Percentiles rank a stretch among this genome's conserved stretches.
phyloP scores from a whole-genome alignment of 1,284 basidiomycete genomes.

The Paramarasmius palmivorus region DNA sequence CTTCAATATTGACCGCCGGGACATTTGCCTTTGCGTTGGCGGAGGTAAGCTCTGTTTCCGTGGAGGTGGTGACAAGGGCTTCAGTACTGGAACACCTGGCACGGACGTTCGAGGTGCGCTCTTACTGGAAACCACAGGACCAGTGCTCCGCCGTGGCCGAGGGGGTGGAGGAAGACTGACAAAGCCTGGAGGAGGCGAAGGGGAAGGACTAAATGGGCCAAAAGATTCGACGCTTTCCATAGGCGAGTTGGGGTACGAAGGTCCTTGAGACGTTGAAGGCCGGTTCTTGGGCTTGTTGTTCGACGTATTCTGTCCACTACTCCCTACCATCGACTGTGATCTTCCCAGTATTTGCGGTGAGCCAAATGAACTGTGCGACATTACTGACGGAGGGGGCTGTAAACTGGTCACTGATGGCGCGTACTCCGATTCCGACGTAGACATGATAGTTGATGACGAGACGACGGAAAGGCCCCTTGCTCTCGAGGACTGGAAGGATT shows the following conservation, averaged over 20 bases:
- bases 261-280: slow-evolving; percentile 27
- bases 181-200: slow-evolving; percentile 26
- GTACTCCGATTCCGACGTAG: slow-evolving; percentile 26
- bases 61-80: slow-evolving; percentile 18
- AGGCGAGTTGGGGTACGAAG: neutral
- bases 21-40: slow-evolving; percentile 30
- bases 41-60: slow-evolving; percentile 26
- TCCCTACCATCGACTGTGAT: slow-evolving; percentile 7
- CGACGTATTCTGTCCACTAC: slow-evolving; percentile 12
- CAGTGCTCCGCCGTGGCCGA: slow-evolving; percentile 31
- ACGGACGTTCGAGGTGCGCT: neutral
- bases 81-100: neutral
- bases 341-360: neutral
- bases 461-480: slow-evolving; percentile 34
- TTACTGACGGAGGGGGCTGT: slow-evolving; percentile 13
- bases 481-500: slow-evolving; percentile 22
- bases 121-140: slow-evolving; percentile 13
- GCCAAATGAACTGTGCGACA: neutral
- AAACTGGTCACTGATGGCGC: slow-evolving; percentile 13
- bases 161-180: slow-evolving; percentile 48
- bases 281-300: slow-evolving; percentile 17
- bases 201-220: too few species aligned
- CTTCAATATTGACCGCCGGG: slow-evolving; percentile 48
- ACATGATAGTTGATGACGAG: slow-evolving; percentile 32
- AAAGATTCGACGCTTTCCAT: neutral